Conservation (phyloP, 257 asterid species). For the Echium plantagineum region DNA sequence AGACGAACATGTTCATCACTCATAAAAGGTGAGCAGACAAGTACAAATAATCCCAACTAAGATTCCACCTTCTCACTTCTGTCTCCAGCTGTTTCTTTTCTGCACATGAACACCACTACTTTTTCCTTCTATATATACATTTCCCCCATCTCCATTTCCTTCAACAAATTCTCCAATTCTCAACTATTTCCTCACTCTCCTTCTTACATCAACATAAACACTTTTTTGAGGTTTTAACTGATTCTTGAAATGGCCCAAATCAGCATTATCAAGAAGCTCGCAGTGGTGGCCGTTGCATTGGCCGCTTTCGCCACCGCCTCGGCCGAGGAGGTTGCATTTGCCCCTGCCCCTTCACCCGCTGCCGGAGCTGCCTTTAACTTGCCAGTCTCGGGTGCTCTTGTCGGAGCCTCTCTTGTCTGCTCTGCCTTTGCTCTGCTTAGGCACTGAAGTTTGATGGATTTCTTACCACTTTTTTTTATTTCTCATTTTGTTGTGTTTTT, state of each 20-base stretch:
- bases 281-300: slow-evolving; percentile 8
- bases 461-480: background rate
- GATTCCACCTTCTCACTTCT: background rate
- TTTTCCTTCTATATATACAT: background rate
- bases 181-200: background rate
- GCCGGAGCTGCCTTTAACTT: slow-evolving; percentile 37
- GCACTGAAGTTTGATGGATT: slow-evolving; percentile 19
- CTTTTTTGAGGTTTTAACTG: background rate
- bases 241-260: background rate
- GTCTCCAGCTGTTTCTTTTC: background rate
- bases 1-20: too few relatives aligned
- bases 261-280: background rate
- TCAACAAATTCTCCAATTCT: too few relatives aligned
- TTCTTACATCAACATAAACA: background rate
- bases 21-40: background rate
- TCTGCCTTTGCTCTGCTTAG: slow-evolving; percentile 31
- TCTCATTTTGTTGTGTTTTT: background rate
- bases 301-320: slow-evolving; percentile 19
- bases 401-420: slow-evolving; percentile 30
- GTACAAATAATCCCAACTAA: background rate
- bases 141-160: background rate
- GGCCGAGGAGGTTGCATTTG: slow-evolving; percentile 28
- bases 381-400: slow-evolving; percentile 26
- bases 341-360: slow-evolving; percentile 31
- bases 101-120: background rate